A percentile compares a stretch with the other conserved stretches of the same genome.
These are phyloP conservation scores for Malus fusca DNA, from an alignment of 306 rosid genomes.

Conservation along the genomic window DNA sequence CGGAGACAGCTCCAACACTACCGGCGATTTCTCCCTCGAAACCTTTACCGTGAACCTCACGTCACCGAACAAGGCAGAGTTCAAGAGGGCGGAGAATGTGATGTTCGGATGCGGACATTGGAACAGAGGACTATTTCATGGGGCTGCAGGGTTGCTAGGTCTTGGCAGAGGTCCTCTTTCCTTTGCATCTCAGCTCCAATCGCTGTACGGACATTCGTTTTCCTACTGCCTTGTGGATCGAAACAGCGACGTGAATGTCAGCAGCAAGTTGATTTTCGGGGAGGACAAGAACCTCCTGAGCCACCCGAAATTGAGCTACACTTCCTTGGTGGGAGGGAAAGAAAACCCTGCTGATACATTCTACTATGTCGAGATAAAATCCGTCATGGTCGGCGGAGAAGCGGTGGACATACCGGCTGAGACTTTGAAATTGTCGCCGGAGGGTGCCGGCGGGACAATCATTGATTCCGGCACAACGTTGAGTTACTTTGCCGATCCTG, in stretches of 20 bases:
- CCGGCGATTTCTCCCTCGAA: conserved; percentile 80
- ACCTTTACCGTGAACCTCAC: conserved; percentile 87
- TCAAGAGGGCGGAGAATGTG: conserved; percentile 56
- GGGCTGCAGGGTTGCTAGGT: conserved; percentile 91
- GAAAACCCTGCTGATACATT: conserved; percentile 76
- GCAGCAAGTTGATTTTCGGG: conserved; percentile 86
- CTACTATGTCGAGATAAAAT: conserved; percentile 71
- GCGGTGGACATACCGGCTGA: conserved; percentile 56
- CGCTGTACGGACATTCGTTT: conserved; percentile 84
- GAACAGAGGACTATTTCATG: conserved; percentile 94
- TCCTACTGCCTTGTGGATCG: conserved; percentile 94
- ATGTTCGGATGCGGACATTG: conserved; percentile 99
- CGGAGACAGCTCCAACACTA: conserved; percentile 91
- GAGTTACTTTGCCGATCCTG: conserved; percentile 88
- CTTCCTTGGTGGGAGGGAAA: conserved; percentile 60
- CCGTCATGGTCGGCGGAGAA: conserved; percentile 63
- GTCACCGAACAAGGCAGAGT: conserved; percentile 24
- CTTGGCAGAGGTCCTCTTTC: conserved; percentile 89
- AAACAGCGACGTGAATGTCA: conserved; percentile 60
- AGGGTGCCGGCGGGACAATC: conserved; percentile 85
- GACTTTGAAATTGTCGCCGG: conserved; percentile 58
- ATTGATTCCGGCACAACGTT: conserved; percentile 94
- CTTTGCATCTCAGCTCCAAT: conserved; percentile 89
- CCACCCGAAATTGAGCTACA: conserved; percentile 69
- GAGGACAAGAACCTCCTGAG: conserved; percentile 55